Conservation (phyloP, 345 rosid species). For the Punica granatum region DNA sequence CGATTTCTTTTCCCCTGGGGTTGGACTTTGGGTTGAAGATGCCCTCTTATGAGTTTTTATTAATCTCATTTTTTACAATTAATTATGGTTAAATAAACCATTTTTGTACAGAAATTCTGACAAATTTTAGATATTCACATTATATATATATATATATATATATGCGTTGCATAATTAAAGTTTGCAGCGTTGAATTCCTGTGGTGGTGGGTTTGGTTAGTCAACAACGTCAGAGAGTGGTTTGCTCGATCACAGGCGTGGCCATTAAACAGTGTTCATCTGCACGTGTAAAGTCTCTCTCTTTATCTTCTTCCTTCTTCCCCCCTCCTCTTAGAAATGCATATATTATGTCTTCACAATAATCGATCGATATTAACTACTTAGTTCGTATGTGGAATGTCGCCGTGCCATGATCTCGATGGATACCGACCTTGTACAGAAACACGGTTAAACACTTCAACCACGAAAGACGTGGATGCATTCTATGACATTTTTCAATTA, state of each 20-base stretch:
- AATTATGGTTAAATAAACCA: not conserved
- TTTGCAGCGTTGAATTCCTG: conserved; percentile 1
- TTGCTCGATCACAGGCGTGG: not conserved
- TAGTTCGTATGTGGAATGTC: too few relatives aligned
- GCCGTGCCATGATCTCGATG: too few relatives aligned
- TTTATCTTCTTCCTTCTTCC: not conserved
- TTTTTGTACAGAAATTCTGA: conserved; percentile 13
- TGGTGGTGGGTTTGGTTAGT: conserved; percentile 15
- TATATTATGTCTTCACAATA: too few relatives aligned
- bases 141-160: not conserved
- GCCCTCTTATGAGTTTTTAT: too few relatives aligned
- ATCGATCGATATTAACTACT: too few relatives aligned
- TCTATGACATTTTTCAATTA: too few relatives aligned
- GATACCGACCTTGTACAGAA: too few relatives aligned
- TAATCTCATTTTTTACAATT: too few relatives aligned
- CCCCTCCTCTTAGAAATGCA: too few relatives aligned
- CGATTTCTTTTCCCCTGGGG: not conserved
- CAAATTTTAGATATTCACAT: not conserved
- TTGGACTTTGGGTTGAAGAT: conserved; percentile 24
- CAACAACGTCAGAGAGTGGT: conserved; percentile 15
- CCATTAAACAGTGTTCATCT: not conserved
- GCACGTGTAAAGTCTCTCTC: not conserved
- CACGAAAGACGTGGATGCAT: too few relatives aligned
- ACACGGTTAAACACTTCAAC: too few relatives aligned
- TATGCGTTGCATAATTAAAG: not conserved